Percentiles rank a stretch among this genome's conserved stretches.
Evolutionary conservation across 306 rosid genomes (phyloP).

Genomic region (Glycyrrhiza uralensis): DNA sequence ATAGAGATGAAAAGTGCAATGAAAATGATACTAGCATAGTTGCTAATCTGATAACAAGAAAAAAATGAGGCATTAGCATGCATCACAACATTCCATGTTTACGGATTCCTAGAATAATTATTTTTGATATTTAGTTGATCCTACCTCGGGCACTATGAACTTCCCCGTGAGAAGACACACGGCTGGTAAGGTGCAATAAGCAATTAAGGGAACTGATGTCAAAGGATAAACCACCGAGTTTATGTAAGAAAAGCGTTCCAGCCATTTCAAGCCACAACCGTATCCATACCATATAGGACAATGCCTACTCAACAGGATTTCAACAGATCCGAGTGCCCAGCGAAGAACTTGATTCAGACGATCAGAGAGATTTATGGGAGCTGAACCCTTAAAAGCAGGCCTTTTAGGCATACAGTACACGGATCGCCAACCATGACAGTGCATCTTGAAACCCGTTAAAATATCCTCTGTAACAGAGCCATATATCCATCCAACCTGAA

Average conservation of each 20-base stretch:
- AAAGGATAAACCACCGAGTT: slow-evolving; percentile 89
- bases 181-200: slow-evolving; percentile 84
- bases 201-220: slow-evolving; percentile 78
- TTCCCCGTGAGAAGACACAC: slow-evolving; percentile 90
- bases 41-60: slow-evolving; percentile 64
- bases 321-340: slow-evolving; percentile 95
- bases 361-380: slow-evolving; percentile 88
- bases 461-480: slow-evolving; percentile 96
- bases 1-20: slow-evolving; percentile 85
- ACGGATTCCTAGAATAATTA: too few relatives aligned
- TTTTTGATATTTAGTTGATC: not conserved
- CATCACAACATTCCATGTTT: too few relatives aligned
- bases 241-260: slow-evolving; percentile 90
- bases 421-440: slow-evolving; percentile 94
- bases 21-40: slow-evolving; percentile 80
- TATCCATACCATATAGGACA: slow-evolving; percentile 95
- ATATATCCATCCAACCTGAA: slow-evolving; percentile 95
- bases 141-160: slow-evolving; percentile 87
- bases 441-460: slow-evolving; percentile 92
- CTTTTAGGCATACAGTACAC: slow-evolving; percentile 90
- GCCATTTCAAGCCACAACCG: slow-evolving; percentile 80
- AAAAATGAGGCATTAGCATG: slow-evolving; percentile 11
- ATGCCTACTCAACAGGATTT: slow-evolving; percentile 76
- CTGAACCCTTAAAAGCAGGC: slow-evolving; percentile 93
- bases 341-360: slow-evolving; percentile 92